Percentiles rank a stretch among this genome's conserved stretches.
These are phyloP conservation scores for Mycena maculata DNA, from an alignment of 768 basidiomycete genomes.

Conservation along the genomic window DNA sequence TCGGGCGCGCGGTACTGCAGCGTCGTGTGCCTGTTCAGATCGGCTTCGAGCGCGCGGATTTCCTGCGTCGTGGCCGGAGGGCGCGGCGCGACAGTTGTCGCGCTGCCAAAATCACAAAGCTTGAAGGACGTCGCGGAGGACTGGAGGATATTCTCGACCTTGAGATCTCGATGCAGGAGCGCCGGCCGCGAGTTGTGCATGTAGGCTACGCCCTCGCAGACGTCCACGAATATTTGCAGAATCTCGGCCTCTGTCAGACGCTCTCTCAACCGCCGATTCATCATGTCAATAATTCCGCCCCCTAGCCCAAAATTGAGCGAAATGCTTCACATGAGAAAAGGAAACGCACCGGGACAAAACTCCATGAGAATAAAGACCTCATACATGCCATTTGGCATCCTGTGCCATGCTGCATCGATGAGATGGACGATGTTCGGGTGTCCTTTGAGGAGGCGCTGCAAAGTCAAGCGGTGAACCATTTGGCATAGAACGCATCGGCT, in stretches of 20 bases:
- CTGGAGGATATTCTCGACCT: constrained; percentile 98
- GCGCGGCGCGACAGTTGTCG: constrained; percentile 75
- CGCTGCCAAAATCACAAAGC: constrained; percentile 97
- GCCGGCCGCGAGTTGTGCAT: constrained; percentile 96
- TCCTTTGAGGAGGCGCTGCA: constrained; percentile 87
- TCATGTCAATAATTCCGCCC: constrained; percentile 99
- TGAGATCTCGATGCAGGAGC: constrained; percentile 95
- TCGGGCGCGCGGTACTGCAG: constrained; percentile 98
- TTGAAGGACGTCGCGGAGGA: constrained; percentile 88
- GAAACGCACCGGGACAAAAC: constrained; percentile 83
- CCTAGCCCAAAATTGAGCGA: constrained; percentile 57
- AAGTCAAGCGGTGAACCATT: constrained; percentile 41
- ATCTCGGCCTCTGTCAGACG: constrained; percentile 96
- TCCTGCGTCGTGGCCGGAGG: constrained; percentile 86
- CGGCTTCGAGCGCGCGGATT: constrained; percentile 87
- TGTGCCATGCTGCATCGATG: constrained; percentile 94
- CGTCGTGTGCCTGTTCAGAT: constrained; percentile 95
- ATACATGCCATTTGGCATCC: constrained; percentile 83
- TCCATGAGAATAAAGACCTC: constrained; percentile 99
- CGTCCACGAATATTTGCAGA: constrained; percentile 96
- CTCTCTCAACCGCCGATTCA: constrained; percentile 96
- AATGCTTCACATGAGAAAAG: neutral
- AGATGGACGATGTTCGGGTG: constrained; percentile 97
- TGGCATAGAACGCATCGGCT: constrained; percentile 21
- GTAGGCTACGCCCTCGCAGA: constrained; percentile 95